Conservation (phyloP, 2,329 filamentous ascomycete genomes). For the Hypocrella siamensis region DNA sequence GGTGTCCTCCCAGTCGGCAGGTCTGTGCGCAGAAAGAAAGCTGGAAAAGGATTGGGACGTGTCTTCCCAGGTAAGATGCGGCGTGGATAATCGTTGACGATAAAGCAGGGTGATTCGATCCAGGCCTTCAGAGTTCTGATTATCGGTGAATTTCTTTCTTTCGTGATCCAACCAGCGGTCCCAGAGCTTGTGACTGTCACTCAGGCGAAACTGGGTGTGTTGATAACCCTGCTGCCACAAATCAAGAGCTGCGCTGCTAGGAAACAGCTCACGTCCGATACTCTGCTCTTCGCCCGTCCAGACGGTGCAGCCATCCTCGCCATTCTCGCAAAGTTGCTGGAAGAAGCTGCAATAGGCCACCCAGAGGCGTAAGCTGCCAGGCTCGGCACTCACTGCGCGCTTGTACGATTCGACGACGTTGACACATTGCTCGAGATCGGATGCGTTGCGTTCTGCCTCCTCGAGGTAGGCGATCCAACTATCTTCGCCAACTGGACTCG, state of each 20-base stretch:
- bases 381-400: constrained; percentile 53
- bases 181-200: constrained; percentile 67
- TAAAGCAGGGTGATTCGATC: constrained; percentile 54
- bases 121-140: constrained; percentile 38
- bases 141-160: constrained; percentile 47
- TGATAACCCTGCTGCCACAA: constrained; percentile 59
- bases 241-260: constrained; percentile 47
- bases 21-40: constrained; percentile 58
- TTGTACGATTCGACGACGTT: constrained; percentile 58
- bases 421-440: constrained; percentile 50
- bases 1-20: constrained; percentile 52
- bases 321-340: constrained; percentile 51
- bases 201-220: constrained; percentile 56
- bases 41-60: constrained; percentile 62
- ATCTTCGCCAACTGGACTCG: constrained; percentile 54
- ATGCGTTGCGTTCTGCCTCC: constrained; percentile 47
- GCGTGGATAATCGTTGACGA: constrained; percentile 52
- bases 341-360: constrained; percentile 66
- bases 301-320: constrained; percentile 34
- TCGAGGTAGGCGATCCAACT: constrained; percentile 65
- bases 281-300: constrained; percentile 54
- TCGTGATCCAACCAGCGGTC: constrained; percentile 62
- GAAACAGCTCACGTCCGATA: constrained; percentile 57
- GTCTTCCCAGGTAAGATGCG: constrained; percentile 59
- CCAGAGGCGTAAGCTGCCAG: constrained; percentile 61